A percentile compares a stretch with the other conserved stretches of the same genome.
These are phyloP conservation scores for Leptographium flavum DNA, from an alignment of 2,329 filamentous ascomycete species.

Conservation along the genomic window DNA sequence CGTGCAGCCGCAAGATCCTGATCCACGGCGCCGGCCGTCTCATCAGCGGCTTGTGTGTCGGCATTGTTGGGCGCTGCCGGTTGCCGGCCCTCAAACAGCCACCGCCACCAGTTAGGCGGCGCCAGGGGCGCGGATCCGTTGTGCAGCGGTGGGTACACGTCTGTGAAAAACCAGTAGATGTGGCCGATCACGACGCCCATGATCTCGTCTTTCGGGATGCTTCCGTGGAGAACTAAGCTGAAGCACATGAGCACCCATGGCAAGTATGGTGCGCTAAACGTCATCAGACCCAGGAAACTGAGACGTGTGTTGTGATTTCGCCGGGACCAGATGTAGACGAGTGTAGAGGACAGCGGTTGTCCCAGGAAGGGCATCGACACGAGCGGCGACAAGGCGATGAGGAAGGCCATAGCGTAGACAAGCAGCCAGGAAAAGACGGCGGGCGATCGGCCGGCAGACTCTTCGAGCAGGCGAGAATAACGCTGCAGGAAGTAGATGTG, in stretches of 20 bases:
- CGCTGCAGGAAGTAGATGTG: constrained; percentile 97
- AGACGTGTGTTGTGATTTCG: constrained; percentile 85
- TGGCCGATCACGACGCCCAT: constrained; percentile 91
- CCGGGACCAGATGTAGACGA: constrained; percentile 96
- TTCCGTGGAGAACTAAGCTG: constrained; percentile 79
- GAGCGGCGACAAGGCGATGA: constrained; percentile 71
- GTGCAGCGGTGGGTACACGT: constrained; percentile 88
- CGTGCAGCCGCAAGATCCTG: constrained; percentile 49
- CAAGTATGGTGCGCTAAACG: constrained; percentile 87
- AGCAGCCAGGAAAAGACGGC: constrained; percentile 94
- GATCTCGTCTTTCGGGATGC: constrained; percentile 87
- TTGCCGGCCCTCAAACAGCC: constrained; percentile 57
- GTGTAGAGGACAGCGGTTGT: constrained; percentile 78
- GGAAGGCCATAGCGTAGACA: constrained; percentile 65
- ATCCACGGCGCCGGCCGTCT: constrained; percentile 40
- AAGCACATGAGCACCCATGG: constrained; percentile 94
- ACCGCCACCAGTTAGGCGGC: constrained; percentile 79
- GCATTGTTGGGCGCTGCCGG: constrained; percentile 23
- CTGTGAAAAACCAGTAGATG: constrained; percentile 95
- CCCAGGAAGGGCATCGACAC: constrained; percentile 89
- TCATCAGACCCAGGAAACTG: constrained; percentile 75
- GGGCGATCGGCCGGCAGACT: constrained; percentile 79
- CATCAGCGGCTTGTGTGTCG: constrained; percentile 25
- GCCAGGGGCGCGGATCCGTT: constrained; percentile 74
- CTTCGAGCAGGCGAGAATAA: constrained; percentile 88